A percentile compares a stretch with the other conserved stretches of the same genome.
phyloP scores from a whole-genome alignment of 2,329 filamentous ascomycete species.

The Colletotrichum caudatum region DNA sequence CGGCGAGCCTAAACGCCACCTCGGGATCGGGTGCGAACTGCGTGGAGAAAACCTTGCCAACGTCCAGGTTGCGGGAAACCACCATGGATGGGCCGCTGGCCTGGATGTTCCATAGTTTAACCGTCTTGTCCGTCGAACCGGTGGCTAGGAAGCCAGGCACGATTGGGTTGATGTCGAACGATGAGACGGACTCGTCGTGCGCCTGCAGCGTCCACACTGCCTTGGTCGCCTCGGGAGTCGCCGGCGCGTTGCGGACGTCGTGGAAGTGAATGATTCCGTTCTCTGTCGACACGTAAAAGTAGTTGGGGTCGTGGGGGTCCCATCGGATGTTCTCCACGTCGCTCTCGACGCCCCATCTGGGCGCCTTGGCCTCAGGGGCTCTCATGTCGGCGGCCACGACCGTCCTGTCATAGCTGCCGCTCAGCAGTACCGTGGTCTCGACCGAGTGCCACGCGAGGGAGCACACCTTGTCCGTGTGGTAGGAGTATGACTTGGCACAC shows the following conservation, averaged over 20 bases:
- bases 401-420: constrained; percentile 94
- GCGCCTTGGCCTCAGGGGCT: constrained; percentile 83
- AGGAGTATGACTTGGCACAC: constrained; percentile 94
- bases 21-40: constrained; percentile 90
- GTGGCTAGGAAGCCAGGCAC: constrained; percentile 95
- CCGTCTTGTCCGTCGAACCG: constrained; percentile 91
- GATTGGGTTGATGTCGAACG: constrained; percentile 90
- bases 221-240: constrained; percentile 80
- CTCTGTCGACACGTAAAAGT: constrained; percentile 96
- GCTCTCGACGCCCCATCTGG: constrained; percentile 93
- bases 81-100: constrained; percentile 88
- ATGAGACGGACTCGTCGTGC: constrained; percentile 90
- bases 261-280: constrained; percentile 92
- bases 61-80: constrained; percentile 88
- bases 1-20: constrained; percentile 90
- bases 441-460: constrained; percentile 92
- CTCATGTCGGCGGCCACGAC: constrained; percentile 97
- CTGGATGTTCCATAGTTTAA: constrained; percentile 96
- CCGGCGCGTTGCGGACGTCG: constrained; percentile 82
- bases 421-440: constrained; percentile 89
- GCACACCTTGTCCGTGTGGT: constrained; percentile 98
- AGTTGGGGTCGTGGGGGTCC: constrained; percentile 93
- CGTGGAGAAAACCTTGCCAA: constrained; percentile 94
- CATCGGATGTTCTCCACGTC: constrained; percentile 94
- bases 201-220: constrained; percentile 95